phyloP scores from a whole-genome alignment of 371 early-diverging fungal species.

The Nosema granulosis region DNA sequence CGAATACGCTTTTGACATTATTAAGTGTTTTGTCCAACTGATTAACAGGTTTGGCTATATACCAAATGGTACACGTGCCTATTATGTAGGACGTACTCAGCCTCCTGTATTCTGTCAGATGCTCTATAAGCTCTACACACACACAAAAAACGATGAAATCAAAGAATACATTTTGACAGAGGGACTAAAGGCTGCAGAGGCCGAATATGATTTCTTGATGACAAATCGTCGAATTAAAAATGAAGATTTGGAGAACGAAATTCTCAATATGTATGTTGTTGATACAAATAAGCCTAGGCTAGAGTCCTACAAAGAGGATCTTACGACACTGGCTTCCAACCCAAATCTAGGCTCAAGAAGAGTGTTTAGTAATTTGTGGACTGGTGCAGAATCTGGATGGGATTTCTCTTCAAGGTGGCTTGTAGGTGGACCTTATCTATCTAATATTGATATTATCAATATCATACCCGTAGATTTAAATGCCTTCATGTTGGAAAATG shows the following conservation, averaged over 20 bases:
- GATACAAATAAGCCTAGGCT: slow-evolving; percentile 70
- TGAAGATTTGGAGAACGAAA: slow-evolving; percentile 18
- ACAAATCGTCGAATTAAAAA: slow-evolving; percentile 63
- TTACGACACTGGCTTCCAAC: slow-evolving; percentile 56
- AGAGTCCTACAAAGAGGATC: slow-evolving; percentile 74
- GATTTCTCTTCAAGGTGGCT: slow-evolving; percentile 77
- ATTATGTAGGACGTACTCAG: slow-evolving; percentile 78
- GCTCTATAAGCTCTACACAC: slow-evolving; percentile 35
- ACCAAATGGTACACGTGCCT: slow-evolving; percentile 78
- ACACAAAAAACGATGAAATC: slow-evolving; percentile 29
- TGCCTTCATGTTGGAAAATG: slow-evolving; percentile 73
- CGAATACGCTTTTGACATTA: slow-evolving; percentile 69
- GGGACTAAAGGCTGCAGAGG: slow-evolving; percentile 55
- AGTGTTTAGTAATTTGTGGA: slow-evolving; percentile 71
- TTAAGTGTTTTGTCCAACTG: slow-evolving; percentile 72
- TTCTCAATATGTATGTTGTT: slow-evolving; percentile 43
- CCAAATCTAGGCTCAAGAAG: slow-evolving; percentile 45
- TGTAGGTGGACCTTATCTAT: slow-evolving; percentile 13
- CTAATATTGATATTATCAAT: slow-evolving; percentile 69
- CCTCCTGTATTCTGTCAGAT: slow-evolving; percentile 70
- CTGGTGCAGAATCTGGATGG: slow-evolving; percentile 82
- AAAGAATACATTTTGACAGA: slow-evolving; percentile 42
- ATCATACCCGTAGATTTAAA: slow-evolving; percentile 79
- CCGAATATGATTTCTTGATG: slow-evolving; percentile 73
- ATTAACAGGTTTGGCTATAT: slow-evolving; percentile 74